phyloP scores from a whole-genome alignment of 345 rosid genomes.

The Citrus glauca region DNA sequence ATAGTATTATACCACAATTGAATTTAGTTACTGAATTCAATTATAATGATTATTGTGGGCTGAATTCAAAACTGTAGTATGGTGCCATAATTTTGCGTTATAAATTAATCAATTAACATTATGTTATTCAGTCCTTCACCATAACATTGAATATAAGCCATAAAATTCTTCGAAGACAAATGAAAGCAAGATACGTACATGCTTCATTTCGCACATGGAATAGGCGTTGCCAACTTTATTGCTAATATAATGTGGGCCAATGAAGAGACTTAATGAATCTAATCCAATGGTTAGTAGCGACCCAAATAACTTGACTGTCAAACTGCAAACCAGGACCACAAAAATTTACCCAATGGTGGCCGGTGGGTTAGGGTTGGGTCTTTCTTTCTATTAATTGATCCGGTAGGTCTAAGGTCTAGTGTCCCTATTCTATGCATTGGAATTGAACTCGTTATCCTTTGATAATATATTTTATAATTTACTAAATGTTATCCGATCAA shows the following conservation, averaged over 20 bases:
- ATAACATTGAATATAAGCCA: too few species aligned
- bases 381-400: conserved; percentile 5
- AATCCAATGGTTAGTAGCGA: not conserved
- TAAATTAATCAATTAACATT: too few species aligned
- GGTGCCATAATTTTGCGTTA: rapidly evolving
- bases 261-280: not conserved
- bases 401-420: conserved; percentile 10
- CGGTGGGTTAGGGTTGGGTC: conserved; percentile 2
- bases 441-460: conserved; percentile 18
- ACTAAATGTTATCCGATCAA: conserved; percentile 32
- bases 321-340: not conserved
- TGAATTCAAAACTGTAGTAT: too few species aligned
- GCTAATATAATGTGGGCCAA: not conserved
- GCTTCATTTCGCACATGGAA: not conserved
- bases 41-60: rapidly evolving
- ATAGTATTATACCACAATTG: rapidly evolving
- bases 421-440: conserved; percentile 26
- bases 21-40: rapidly evolving
- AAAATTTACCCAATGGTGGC: not conserved
- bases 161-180: too few species aligned
- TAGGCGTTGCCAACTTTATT: not conserved
- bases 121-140: too few species aligned
- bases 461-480: not conserved
- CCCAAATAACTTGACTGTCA: not conserved
- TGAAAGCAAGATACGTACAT: too few species aligned